Evolutionary conservation across 805 yeast genomes (phyloP).

Genomic region (Cyberlindnera petersonii): DNA sequence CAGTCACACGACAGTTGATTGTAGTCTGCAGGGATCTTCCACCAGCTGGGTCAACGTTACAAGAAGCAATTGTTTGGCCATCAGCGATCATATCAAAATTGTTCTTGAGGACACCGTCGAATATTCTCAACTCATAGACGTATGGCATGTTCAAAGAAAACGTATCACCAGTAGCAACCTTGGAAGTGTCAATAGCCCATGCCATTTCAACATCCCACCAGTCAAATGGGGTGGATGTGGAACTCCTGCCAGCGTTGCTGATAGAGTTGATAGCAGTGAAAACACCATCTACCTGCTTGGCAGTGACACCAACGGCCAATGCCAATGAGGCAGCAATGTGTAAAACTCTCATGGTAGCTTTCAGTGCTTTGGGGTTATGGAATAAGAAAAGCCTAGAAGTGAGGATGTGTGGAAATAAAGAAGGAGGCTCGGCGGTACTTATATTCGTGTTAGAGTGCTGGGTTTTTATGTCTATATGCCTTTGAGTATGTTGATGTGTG

Average conservation of each 20-base stretch:
- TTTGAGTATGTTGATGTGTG: no score
- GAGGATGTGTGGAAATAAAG: no score
- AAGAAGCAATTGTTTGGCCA: slow-evolving; percentile 13
- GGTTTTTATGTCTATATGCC: no score
- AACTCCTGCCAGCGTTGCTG: slow-evolving; percentile 1
- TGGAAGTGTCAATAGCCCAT: slow-evolving; percentile 9
- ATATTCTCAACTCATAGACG: slow-evolving; percentile 16
- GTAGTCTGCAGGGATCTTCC: slow-evolving; percentile 6
- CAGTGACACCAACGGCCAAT: not conserved
- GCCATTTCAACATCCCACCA: slow-evolving; percentile 9
- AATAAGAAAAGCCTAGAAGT: no score
- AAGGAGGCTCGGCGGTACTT: no score
- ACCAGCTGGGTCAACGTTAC: slow-evolving; percentile 14
- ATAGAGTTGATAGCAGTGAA: slow-evolving; percentile 12
- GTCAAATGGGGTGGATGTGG: slow-evolving; percentile 5
- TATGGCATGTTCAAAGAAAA: slow-evolving; percentile 16
- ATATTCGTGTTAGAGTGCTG: no score
- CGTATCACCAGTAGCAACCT: slow-evolving; percentile 15
- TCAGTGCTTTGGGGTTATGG: no score
- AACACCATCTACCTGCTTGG: slow-evolving; percentile 10
- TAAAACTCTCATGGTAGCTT: not conserved
- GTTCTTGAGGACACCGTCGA: slow-evolving; percentile 3
- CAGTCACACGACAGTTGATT: slow-evolving; percentile 10
- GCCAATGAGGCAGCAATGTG: not conserved
- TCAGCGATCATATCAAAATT: slow-evolving; percentile 8